These are phyloP conservation scores for Seminavis robusta DNA, from an alignment of 108 stramenopile genomes.

Conservation along the genomic window DNA sequence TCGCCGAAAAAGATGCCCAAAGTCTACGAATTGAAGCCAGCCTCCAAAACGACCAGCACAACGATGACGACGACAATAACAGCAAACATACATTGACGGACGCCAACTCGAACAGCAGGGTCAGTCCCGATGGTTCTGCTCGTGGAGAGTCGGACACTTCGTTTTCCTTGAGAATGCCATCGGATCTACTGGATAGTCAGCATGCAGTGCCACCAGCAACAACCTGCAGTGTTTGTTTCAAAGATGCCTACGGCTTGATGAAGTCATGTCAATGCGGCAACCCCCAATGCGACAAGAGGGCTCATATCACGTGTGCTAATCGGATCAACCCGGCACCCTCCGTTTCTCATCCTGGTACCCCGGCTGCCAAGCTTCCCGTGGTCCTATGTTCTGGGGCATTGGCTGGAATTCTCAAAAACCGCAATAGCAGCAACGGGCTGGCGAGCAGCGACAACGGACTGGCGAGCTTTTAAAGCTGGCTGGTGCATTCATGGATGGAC, in stretches of 20 bases:
- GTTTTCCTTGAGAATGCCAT: too few relatives aligned
- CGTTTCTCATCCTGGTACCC: slow-evolving; percentile 35
- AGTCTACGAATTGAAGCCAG: slow-evolving; percentile 30
- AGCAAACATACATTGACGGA: not conserved
- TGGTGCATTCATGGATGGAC: too few relatives aligned
- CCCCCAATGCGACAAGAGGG: slow-evolving; percentile 28
- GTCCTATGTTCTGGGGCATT: slow-evolving; percentile 11
- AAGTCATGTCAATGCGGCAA: slow-evolving; percentile 56
- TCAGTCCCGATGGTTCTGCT: too few relatives aligned
- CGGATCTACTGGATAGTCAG: too few relatives aligned
- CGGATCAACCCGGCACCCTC: slow-evolving; percentile 10
- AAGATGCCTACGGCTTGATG: slow-evolving; percentile 35
- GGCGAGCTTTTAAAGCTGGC: too few relatives aligned
- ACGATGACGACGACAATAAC: too few relatives aligned
- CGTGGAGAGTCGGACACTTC: too few relatives aligned
- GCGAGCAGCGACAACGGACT: too few relatives aligned
- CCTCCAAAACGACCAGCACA: not conserved
- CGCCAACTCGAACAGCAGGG: not conserved
- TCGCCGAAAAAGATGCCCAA: slow-evolving; percentile 50
- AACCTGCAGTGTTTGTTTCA: slow-evolving; percentile 35
- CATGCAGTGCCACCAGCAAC: not conserved
- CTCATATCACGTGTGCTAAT: slow-evolving; percentile 44
- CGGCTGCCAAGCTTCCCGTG: slow-evolving; percentile 12
- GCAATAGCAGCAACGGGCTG: not conserved
- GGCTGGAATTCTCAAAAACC: not conserved